A percentile compares a stretch with the other conserved stretches of the same genome.
Evolutionary conservation across 2,329 filamentous ascomycete genomes (phyloP).

Genomic region (Macrophomina tecta): DNA sequence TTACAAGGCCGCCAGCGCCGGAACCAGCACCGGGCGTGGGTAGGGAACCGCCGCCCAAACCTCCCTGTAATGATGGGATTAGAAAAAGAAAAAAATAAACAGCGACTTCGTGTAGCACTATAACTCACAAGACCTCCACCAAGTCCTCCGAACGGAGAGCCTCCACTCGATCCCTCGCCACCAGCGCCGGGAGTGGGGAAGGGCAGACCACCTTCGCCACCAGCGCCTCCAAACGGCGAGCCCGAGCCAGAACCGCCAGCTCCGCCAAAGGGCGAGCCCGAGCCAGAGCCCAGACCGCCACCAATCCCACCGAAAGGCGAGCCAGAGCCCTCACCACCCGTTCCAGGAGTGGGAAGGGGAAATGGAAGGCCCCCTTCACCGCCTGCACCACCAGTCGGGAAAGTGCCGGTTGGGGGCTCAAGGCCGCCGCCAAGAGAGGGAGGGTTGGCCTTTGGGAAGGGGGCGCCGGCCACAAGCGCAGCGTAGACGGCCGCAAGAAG

Average conservation of each 20-base stretch:
- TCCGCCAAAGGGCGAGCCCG: neutral
- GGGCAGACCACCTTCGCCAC: neutral
- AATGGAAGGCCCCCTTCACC: constrained; percentile 5
- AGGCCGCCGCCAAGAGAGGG: neutral
- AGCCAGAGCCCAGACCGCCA: neutral
- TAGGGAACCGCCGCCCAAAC: neutral
- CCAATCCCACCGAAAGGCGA: neutral
- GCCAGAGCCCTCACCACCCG: neutral
- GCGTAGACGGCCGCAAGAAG: constrained; percentile 9
- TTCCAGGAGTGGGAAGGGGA: neutral
- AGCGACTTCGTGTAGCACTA: neutral
- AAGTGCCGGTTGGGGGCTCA: constrained; percentile 5
- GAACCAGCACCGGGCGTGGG: neutral
- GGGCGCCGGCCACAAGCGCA: constrained; percentile 18
- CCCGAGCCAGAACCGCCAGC: neutral
- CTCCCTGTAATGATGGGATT: neutral
- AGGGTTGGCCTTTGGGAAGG: constrained; percentile 1
- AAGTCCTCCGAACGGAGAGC: neutral
- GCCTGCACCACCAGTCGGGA: neutral
- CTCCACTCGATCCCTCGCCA: neutral
- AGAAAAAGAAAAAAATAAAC: neutral
- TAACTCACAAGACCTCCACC: neutral
- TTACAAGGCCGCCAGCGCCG: neutral
- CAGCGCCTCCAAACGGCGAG: neutral
- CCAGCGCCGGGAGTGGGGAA: neutral